Conservation (phyloP, 2,329 filamentous ascomycete species). For the Oidium heveae region DNA sequence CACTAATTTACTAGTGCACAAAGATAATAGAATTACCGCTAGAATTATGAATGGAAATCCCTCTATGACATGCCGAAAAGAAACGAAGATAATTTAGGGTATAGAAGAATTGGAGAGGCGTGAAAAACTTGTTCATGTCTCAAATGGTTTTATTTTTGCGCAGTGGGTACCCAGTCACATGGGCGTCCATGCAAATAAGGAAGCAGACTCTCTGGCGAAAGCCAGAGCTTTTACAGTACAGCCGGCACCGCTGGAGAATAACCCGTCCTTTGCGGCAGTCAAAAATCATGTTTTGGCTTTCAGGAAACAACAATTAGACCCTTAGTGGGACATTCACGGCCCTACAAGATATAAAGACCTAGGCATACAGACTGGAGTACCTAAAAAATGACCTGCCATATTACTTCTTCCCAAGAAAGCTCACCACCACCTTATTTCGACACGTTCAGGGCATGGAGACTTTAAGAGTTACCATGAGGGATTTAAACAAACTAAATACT, state of each 20-base stretch:
- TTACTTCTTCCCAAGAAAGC: neutral
- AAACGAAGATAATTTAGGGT: neutral
- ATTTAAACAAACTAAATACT: neutral
- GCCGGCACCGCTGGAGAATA: neutral
- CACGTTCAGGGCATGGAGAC: too few relatives aligned
- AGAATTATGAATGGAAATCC: neutral
- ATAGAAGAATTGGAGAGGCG: neutral
- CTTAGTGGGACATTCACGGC: neutral
- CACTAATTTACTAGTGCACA: neutral
- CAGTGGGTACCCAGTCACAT: neutral
- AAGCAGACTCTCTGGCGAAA: neutral
- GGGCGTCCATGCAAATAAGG: neutral
- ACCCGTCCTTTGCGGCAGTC: neutral
- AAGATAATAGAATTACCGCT: neutral
- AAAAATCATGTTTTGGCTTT: neutral
- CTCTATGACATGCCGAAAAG: neutral
- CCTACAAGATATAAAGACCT: neutral
- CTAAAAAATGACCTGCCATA: neutral
- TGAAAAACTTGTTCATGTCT: neutral
- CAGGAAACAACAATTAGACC: neutral
- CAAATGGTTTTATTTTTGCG: neutral
- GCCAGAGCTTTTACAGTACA: neutral
- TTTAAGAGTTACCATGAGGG: neutral
- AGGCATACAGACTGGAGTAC: neutral
- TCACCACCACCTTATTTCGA: too few relatives aligned